Conservation (phyloP, 2,329 filamentous ascomycete species). For the Pseudogymnoascus sp. region DNA sequence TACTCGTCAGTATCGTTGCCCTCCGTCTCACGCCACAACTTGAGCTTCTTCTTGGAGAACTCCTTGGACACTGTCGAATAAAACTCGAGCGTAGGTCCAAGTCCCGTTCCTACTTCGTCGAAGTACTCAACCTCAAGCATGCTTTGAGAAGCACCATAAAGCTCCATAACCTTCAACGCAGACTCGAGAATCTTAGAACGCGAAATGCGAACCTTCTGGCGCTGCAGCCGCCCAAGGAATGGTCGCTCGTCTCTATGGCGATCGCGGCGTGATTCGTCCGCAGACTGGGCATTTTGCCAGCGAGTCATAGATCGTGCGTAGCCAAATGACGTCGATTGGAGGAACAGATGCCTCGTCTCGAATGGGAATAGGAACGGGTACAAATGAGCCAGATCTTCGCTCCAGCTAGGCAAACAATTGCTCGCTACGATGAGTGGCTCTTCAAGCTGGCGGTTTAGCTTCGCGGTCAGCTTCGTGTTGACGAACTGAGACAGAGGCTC, state of each 20-base stretch:
- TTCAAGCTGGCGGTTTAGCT: slow-evolving; percentile 92
- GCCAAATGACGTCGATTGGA: slow-evolving; percentile 96
- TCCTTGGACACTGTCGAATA: slow-evolving; percentile 97
- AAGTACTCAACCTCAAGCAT: slow-evolving; percentile 98
- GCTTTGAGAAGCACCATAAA: slow-evolving; percentile 94
- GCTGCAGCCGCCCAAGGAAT: slow-evolving; percentile 82
- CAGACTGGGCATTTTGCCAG: slow-evolving; percentile 86
- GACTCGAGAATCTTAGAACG: slow-evolving; percentile 92
- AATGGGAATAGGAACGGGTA: slow-evolving; percentile 98
- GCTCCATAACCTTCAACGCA: slow-evolving; percentile 95
- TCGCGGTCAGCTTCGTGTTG: slow-evolving; percentile 96
- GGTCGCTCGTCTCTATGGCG: slow-evolving; percentile 80
- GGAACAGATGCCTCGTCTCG: slow-evolving; percentile 90
- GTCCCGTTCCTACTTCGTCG: slow-evolving; percentile 91
- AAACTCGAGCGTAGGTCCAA: slow-evolving; percentile 93
- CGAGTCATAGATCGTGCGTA: slow-evolving; percentile 95
- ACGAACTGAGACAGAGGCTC: slow-evolving; percentile 92
- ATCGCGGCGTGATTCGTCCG: slow-evolving; percentile 72
- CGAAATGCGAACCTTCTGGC: slow-evolving; percentile 97
- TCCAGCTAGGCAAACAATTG: slow-evolving; percentile 92
- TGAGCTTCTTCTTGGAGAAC: slow-evolving; percentile 94
- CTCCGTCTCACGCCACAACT: slow-evolving; percentile 92
- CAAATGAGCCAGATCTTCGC: slow-evolving; percentile 82
- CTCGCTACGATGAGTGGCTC: slow-evolving; percentile 96
- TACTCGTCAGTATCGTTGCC: slow-evolving; percentile 65